Evolutionary conservation across 176 grass and related monocot species (phyloP), one percentile per base, ranked within the genome.

Genomic region (Rhipidocladum racemiflorum): DNA sequence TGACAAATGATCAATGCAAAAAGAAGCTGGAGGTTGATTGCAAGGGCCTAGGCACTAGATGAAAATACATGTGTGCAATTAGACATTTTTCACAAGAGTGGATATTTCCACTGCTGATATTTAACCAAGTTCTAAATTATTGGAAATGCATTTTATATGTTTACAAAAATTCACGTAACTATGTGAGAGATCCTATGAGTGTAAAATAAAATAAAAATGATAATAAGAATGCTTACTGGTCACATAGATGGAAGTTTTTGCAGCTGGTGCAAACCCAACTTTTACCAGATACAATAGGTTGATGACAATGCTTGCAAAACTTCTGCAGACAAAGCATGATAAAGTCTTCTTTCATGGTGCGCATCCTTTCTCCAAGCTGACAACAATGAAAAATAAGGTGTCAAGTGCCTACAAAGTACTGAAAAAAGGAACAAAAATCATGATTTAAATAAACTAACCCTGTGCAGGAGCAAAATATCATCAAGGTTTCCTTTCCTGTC

Each of bases 191-290:
- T 60, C 35, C 10, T 81, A 38, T n/a, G 27, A 59, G 66, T 60
- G 40, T 57, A 21, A 69, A 85, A 70, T n/a, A 85, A 45, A 72
- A 85, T n/a, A 81, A 57, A 17, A 46, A 30, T 20, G 21, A 84
- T 36, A 17, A 64, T 3, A 36, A 6, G 55, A 92, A 57, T 74
- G 21, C 90, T 89, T 93, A 98, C 95, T 86, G 72, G 48, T 91
- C 81, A 87, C 96, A 98, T 9, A 98, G 92, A 77, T 86, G 88
- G 68, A 98, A 95, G 18, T 90, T 98, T 81, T 95, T 98, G 89
- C 92, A 98, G 61, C 39, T 36, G 62, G 40, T 90, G 76, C 96
- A 98, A 65, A 90, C 72, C 96, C 96, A 98, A 84, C 79, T 90
- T 78, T 60, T 88, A 75, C 86, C 88, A 55, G 84, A 93, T 32